Base-by-base conservation (phyloP, 2,329 filamentous ascomycete genomes). In the Epichloe sylvatica region DNA sequence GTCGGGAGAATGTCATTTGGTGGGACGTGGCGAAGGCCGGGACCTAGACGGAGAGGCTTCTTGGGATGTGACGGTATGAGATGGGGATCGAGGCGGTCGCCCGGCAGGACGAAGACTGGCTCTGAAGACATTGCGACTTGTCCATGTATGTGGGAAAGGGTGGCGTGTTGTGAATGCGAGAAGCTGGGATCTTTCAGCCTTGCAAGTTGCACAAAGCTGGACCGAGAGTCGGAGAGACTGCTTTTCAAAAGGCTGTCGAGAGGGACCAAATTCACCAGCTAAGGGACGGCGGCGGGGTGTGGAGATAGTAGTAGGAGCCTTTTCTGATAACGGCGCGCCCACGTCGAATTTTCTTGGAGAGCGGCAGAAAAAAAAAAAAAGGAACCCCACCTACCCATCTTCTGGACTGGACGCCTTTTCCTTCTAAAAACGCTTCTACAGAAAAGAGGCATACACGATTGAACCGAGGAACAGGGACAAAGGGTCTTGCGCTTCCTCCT, bases 21-120 rank as follows among this genome's bases (percentile, higher is more conserved):
- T 41, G 86, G 86, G 52, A 88, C 80, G 65, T 94, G 82, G 53
- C 84, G 84, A 51, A 96, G 75, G 49, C 90, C 90, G 15, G 88
- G 86, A 30, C 90, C 90, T 25, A 96, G 76, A 50, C 86, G 86
- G 54, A 95, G 73, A 38, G 87, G 79, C 53, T 79, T 72, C 57
- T 82, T 86, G 45, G 76, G 74, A 54, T 83, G 75, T 33, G 77
- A 77, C 2, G 87, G 86, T 37, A 94, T 74, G 36, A 77, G 68
- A 25, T 77, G 72, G 1, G 76, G 64, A 51, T 86, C 78, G 43
- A 96, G 75, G 34, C 70, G 62, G 58, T 96, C 89, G 56, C 92
- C 90, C 0, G 92, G 92, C 6, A 97, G 78, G 53, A 96, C 78
- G 54, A 91, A 71, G 44, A 70, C 69, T n/a, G 73, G 67, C 30